A percentile compares a stretch with the other conserved stretches of the same genome.
These are phyloP conservation scores for Strobilomyces echinocephalus DNA, from an alignment of 768 basidiomycete genomes.

Conservation along the genomic window DNA sequence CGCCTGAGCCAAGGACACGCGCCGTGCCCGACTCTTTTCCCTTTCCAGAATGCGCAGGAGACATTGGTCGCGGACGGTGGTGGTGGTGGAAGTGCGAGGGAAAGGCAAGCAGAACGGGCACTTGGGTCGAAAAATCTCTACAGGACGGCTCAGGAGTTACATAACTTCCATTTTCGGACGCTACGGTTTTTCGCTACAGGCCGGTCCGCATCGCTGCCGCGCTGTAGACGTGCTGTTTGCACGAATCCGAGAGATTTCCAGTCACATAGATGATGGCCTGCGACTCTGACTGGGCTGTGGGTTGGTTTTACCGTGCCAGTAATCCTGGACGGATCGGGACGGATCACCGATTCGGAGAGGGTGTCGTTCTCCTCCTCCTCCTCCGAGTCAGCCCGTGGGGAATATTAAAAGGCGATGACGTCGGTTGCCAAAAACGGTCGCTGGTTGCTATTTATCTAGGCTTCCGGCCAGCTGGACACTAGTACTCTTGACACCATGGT, in stretches of 20 bases:
- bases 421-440: slow-evolving; percentile 8
- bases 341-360: too few relatives aligned
- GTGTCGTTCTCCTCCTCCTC: too few relatives aligned
- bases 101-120: neutral
- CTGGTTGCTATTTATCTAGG: neutral
- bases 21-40: slow-evolving; percentile 85
- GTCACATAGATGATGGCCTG: too few relatives aligned
- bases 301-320: neutral
- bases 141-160: slow-evolving; percentile 18
- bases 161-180: slow-evolving; percentile 21
- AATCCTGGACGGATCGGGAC: neutral
- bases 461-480: neutral
- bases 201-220: too few relatives aligned
- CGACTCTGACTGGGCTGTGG: too few relatives aligned
- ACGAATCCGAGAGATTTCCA: too few relatives aligned
- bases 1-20: slow-evolving; percentile 85
- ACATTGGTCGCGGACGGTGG: slow-evolving; percentile 32
- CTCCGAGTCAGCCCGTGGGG: neutral
- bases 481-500: slow-evolving; percentile 26
- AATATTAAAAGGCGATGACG: neutral
- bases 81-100: neutral
- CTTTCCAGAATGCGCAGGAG: slow-evolving; percentile 42
- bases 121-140: slow-evolving; percentile 4
- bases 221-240: too few relatives aligned
- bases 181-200: too few relatives aligned